Evolutionary conservation across 192 early-diverging fungal genomes (phyloP).

Genomic region (Dispira parvispora): DNA sequence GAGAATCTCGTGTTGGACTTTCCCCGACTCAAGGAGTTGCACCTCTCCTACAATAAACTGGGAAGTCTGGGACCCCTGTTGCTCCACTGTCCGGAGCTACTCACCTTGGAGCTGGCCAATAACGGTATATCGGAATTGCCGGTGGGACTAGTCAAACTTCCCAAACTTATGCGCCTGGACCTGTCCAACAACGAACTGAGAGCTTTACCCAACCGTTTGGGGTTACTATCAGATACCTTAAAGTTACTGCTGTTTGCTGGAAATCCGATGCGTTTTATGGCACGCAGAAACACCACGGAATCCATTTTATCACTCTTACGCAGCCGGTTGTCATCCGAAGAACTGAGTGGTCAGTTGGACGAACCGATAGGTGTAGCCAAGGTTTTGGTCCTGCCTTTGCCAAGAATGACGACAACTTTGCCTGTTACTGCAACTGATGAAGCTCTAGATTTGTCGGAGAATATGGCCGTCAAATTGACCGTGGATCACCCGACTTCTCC

Average conservation of each 20-base stretch:
- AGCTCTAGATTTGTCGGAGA: no score
- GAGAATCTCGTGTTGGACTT: not conserved
- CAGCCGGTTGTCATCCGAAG: not conserved
- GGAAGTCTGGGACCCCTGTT: not conserved
- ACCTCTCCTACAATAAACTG: conserved; percentile 1
- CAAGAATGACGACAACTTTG: no score
- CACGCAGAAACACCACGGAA: not conserved
- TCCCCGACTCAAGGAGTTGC: not conserved
- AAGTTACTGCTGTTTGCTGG: conserved; percentile 1
- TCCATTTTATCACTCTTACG: not conserved
- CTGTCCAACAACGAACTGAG: not conserved
- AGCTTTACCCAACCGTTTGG: not conserved
- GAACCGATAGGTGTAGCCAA: no score
- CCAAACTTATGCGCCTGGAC: not conserved
- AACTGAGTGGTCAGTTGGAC: no score
- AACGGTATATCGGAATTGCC: not conserved
- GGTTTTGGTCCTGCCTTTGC: no score
- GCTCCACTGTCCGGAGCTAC: not conserved
- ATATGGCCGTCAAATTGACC: no score
- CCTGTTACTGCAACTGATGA: no score
- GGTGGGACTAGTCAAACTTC: not conserved
- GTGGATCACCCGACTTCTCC: no score
- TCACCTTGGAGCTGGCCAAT: not conserved
- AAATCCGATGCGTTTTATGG: not conserved
- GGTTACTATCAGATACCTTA: not conserved